Percentiles rank a stretch among this genome's conserved stretches.
These are phyloP conservation scores for Termitomyces sp. DNA, from an alignment of 768 basidiomycete species.

Conservation along the genomic window DNA sequence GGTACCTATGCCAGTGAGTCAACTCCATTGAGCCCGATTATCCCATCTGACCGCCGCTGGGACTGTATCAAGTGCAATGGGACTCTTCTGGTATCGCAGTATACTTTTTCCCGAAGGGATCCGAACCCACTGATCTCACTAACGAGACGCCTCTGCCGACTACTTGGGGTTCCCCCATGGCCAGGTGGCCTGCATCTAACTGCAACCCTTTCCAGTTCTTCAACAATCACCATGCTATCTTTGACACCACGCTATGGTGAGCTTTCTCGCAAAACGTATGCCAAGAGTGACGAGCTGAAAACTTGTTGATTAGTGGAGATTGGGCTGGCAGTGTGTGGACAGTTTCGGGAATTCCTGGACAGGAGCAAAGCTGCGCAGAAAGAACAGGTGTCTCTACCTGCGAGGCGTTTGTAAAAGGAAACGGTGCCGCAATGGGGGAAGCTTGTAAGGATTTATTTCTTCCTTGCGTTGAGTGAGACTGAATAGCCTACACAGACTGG, in stretches of 20 bases:
- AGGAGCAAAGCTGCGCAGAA: slow-evolving; percentile 81
- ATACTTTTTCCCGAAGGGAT: slow-evolving; percentile 77
- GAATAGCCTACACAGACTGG: slow-evolving; percentile 57
- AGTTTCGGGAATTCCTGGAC: slow-evolving; percentile 72
- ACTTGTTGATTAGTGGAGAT: slow-evolving; percentile 60
- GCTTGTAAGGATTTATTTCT: slow-evolving; percentile 61
- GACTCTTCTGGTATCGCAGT: slow-evolving; percentile 70
- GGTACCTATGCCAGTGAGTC: slow-evolving; percentile 88
- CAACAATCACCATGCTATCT: slow-evolving; percentile 71
- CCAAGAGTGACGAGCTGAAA: background rate
- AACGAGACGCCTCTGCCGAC: slow-evolving; percentile 72
- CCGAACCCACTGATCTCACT: slow-evolving; percentile 76
- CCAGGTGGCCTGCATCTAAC: slow-evolving; percentile 69
- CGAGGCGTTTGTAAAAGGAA: slow-evolving; percentile 69
- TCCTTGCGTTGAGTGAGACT: background rate
- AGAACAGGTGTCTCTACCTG: slow-evolving; percentile 83
- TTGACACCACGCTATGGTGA: slow-evolving; percentile 85
- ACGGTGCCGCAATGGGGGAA: slow-evolving; percentile 66
- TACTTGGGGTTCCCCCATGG: slow-evolving; percentile 75
- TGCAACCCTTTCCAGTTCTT: slow-evolving; percentile 84
- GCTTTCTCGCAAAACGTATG: slow-evolving; percentile 16
- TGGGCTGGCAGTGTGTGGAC: slow-evolving; percentile 89
- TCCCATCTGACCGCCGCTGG: background rate
- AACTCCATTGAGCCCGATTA: slow-evolving; percentile 7
- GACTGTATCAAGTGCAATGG: slow-evolving; percentile 65